A percentile compares a stretch with the other conserved stretches of the same genome.
phyloP scores from a whole-genome alignment of 257 asterid species.

The Apocynum venetum region DNA sequence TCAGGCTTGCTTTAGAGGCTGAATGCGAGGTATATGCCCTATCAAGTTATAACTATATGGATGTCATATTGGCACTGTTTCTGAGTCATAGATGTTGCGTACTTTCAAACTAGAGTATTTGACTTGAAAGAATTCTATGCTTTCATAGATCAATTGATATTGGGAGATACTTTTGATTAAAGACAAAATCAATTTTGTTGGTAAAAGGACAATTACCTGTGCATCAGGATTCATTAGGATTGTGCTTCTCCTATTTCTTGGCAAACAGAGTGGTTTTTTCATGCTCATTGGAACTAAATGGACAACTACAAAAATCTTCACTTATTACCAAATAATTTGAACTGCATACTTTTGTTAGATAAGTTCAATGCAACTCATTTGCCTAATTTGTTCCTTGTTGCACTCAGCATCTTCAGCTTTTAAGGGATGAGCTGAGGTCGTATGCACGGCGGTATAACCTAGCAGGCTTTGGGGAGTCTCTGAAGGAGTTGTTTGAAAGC shows the following conservation, averaged over 20 bases:
- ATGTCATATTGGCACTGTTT: neutral
- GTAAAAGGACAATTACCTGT: neutral
- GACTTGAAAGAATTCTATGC: neutral
- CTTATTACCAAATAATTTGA: neutral
- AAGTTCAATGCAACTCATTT: neutral
- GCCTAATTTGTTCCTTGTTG: neutral
- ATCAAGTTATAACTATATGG: neutral
- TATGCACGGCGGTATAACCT: constrained; percentile 54
- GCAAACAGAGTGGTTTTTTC: neutral
- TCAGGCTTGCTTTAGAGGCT: constrained; percentile 81
- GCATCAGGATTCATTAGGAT: neutral
- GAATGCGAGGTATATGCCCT: constrained; percentile 65
- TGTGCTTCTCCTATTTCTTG: neutral
- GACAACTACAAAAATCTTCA: neutral
- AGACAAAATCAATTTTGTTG: neutral
- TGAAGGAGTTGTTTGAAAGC: constrained; percentile 59
- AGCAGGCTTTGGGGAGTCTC: constrained; percentile 44
- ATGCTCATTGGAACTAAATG: neutral
- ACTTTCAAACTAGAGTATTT: neutral
- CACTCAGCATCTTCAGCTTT: constrained; percentile 63
- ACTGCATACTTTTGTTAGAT: neutral
- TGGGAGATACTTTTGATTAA: neutral
- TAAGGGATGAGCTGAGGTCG: constrained; percentile 69
- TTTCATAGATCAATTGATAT: too few species aligned
- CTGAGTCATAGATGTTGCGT: neutral